These are phyloP conservation scores for Camelina laxa DNA, from an alignment of 345 rosid genomes.

Conservation along the genomic window DNA sequence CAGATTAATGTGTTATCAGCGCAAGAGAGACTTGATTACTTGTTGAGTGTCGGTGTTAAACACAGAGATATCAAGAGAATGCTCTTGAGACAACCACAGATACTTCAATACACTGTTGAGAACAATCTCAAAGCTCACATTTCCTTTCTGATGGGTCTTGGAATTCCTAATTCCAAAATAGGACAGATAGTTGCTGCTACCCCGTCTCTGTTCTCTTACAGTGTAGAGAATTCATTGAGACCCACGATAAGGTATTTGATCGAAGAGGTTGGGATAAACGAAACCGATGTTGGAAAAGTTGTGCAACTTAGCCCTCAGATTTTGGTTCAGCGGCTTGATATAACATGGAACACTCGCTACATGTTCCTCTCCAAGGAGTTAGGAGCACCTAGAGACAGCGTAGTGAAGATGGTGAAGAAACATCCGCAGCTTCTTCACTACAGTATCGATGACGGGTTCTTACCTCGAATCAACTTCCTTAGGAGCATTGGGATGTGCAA, in stretches of 20 bases:
- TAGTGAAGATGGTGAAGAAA: constrained; percentile 90
- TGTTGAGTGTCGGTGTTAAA: constrained; percentile 86
- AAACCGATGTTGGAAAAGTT: constrained; percentile 76
- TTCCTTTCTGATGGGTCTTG: constrained; percentile 74
- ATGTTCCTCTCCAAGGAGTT: constrained; percentile 85
- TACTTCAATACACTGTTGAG: constrained; percentile 85
- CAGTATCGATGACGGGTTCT: constrained; percentile 86
- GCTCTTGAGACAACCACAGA: constrained; percentile 92
- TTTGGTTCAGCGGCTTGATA: constrained; percentile 89
- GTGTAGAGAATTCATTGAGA: constrained; percentile 85
- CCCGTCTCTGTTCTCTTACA: constrained; percentile 87
- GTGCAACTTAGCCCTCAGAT: constrained; percentile 96
- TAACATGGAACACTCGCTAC: constrained; percentile 91
- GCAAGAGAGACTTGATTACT: constrained; percentile 84
- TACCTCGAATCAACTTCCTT: constrained; percentile 92
- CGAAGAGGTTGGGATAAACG: constrained; percentile 94
- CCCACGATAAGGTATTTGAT: constrained; percentile 92
- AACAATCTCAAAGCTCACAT: constrained; percentile 82
- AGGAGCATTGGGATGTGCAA: constrained; percentile 87
- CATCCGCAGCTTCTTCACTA: constrained; percentile 97
- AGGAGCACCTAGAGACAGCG: constrained; percentile 88
- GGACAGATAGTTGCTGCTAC: constrained; percentile 83
- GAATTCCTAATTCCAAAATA: constrained; percentile 76
- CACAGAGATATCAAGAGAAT: constrained; percentile 82
- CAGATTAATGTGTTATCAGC: constrained; percentile 82